A percentile compares a stretch with the other conserved stretches of the same genome.
phyloP scores from a whole-genome alignment of 176 grass and related monocot genomes.

The Zea luxurians region DNA sequence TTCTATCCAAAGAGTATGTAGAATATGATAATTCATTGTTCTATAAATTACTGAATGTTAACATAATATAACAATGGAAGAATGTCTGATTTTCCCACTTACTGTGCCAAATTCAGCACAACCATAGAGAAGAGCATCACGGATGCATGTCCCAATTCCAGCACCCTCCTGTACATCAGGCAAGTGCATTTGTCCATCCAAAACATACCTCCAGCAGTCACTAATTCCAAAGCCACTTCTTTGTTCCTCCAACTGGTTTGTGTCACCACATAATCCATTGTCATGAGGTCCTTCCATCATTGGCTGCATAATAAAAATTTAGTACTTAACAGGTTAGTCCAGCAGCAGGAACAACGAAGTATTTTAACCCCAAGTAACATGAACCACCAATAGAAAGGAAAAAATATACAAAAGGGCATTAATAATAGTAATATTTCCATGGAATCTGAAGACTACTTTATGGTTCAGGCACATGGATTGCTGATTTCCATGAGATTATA shows the following conservation, averaged over 20 bases:
- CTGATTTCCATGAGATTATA: not conserved
- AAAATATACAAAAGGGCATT: not conserved
- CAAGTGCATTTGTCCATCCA: conserved; percentile 56
- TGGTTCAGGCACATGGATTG: not conserved
- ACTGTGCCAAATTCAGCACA: conserved; percentile 40
- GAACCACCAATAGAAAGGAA: not conserved
- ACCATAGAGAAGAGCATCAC: conserved; percentile 46
- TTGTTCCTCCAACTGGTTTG: conserved; percentile 35
- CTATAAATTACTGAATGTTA: conserved; percentile 11
- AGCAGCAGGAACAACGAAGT: not conserved
- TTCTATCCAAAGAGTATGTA: conserved; percentile 18
- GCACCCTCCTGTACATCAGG: conserved; percentile 49
- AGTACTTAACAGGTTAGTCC: conserved; percentile 28
- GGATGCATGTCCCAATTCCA: conserved; percentile 68
- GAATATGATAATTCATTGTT: conserved; percentile 10
- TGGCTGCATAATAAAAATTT: conserved; percentile 30
- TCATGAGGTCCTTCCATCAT: conserved; percentile 11
- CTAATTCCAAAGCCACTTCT: conserved; percentile 42
- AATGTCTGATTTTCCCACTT: conserved; percentile 30
- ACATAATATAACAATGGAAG: conserved; percentile 31
- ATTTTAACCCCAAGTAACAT: not conserved
- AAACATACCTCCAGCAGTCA: conserved; percentile 62
- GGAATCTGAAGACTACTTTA: not conserved
- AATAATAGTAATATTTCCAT: not conserved
- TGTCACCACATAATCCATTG: conserved; percentile 30